Evolutionary conservation across 2,329 filamentous ascomycete genomes (phyloP).

Genomic region (Coleophoma eucalyptorum): DNA sequence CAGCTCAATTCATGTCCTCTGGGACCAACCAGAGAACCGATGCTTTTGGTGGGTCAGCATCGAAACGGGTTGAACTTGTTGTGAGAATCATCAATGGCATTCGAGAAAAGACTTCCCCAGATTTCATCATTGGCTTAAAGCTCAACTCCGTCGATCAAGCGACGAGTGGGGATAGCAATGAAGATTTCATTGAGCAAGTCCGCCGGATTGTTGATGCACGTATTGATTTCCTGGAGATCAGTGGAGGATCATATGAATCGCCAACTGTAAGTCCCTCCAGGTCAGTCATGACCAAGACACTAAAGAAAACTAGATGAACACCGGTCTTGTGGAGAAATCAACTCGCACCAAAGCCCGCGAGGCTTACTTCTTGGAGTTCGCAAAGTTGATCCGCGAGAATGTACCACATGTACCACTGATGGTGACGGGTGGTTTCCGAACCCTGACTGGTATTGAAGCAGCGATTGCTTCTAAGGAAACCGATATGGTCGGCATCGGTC

Average conservation of each 20-base stretch:
- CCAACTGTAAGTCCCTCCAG: slow-evolving; percentile 26
- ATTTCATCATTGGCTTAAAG: not conserved
- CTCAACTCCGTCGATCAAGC: not conserved
- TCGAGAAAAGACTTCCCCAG: not conserved
- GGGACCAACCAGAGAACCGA: not conserved
- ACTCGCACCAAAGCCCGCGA: slow-evolving; percentile 45
- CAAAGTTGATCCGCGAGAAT: slow-evolving; percentile 41
- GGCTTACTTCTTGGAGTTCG: slow-evolving; percentile 67
- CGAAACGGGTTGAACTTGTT: not conserved
- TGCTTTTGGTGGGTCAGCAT: not conserved
- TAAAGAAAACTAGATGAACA: too few relatives aligned
- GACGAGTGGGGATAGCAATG: not conserved
- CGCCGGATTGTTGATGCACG: not conserved
- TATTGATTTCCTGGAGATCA: not conserved
- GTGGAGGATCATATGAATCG: not conserved
- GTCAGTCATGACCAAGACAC: too few relatives aligned
- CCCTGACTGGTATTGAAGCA: slow-evolving; percentile 42
- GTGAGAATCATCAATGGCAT: not conserved
- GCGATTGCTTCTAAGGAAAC: slow-evolving; percentile 42
- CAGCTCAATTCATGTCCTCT: not conserved
- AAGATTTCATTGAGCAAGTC: not conserved
- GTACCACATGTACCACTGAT: slow-evolving; percentile 44
- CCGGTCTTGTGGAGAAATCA: too few relatives aligned
- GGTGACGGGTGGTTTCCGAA: slow-evolving; percentile 62
- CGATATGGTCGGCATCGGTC: slow-evolving; percentile 44